Evolutionary conservation across 2,329 filamentous ascomycete genomes (phyloP), one percentile per base, ranked within the genome.

Genomic region (Exophiala aquamarina): DNA sequence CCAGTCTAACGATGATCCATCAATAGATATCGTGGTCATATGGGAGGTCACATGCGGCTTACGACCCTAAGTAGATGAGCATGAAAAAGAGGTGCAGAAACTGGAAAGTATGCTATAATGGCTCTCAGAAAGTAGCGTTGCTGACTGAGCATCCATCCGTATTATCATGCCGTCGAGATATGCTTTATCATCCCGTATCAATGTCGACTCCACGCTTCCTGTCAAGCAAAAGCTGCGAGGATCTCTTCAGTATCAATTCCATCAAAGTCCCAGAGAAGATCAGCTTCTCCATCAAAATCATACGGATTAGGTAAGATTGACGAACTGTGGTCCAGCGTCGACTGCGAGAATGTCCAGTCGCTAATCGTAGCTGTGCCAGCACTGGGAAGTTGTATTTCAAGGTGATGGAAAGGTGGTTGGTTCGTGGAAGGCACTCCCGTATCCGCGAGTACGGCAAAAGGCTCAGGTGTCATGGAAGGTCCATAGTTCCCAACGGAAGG

Each of bases 241-340:
- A 50, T 50, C 29, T 50, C 47, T 17, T 50, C 47, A 15, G 47
- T 40, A 17, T 45, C 47, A 7, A 44, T 10, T 18, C 47, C 47
- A 17, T 23, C 19, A 36, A 50, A 50, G 36, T 50, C 41, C 47
- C 47, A 50, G 13, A 26, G 26, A 34, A 50, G 19, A 8, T 34
- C 17, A 29, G 40, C 28, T 3, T 8, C 35, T 10, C 31, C 14
- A 11, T 31, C 20, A 28, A 45, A 18, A 13, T 10, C 10, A 33
- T 41, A 44, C n/a, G 34, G 11, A 8, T 44, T 41, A 14, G 35
- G 33, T 17, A 33, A 26, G 33, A 19, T 32, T 10, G 42, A 31
- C 29, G 34, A 13, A 38, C 3, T 7, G 8, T 39, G 17, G 6
- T 14, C 17, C 13, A 6, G 13, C n/a, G 14, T 32, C 17, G 19